Percentiles rank a stretch among this genome's conserved stretches.
These are phyloP conservation scores for Solanum ahanhuiri DNA, from an alignment of 257 asterid genomes.

Conservation along the genomic window DNA sequence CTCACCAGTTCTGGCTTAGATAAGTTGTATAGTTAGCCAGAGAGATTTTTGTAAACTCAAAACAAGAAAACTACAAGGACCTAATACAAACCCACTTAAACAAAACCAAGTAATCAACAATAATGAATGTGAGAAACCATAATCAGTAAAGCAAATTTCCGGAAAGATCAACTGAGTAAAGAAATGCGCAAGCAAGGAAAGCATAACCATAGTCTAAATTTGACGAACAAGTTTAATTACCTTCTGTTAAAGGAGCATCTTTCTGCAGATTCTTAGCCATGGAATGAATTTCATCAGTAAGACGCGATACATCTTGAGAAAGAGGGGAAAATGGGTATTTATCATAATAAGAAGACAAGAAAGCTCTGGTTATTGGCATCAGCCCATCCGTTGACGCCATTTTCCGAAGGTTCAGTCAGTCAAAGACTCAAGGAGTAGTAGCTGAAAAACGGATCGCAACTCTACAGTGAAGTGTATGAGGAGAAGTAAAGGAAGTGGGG, in stretches of 20 bases:
- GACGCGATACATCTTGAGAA: conserved; percentile 53
- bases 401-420: background rate
- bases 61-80: background rate
- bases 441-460: background rate
- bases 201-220: background rate
- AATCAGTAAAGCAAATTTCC: background rate
- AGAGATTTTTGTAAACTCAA: background rate
- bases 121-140: background rate
- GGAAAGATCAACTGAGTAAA: too few species aligned
- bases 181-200: too few species aligned
- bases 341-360: conserved; percentile 75
- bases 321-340: conserved; percentile 62
- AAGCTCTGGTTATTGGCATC: conserved; percentile 90
- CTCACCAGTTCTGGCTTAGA: background rate
- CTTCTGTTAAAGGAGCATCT: conserved; percentile 49
- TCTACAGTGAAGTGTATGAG: background rate
- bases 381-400: conserved; percentile 81
- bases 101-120: background rate
- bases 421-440: background rate
- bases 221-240: conserved; percentile 13
- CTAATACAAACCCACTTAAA: background rate
- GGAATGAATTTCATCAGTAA: conserved; percentile 52
- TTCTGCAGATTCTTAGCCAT: conserved; percentile 51
- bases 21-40: background rate
- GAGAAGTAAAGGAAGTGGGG: background rate